A percentile compares a stretch with the other conserved stretches of the same genome.
These are phyloP conservation scores for Mycosarcoma mackinlayi DNA, from an alignment of 1,284 basidiomycete genomes.

Conservation along the genomic window DNA sequence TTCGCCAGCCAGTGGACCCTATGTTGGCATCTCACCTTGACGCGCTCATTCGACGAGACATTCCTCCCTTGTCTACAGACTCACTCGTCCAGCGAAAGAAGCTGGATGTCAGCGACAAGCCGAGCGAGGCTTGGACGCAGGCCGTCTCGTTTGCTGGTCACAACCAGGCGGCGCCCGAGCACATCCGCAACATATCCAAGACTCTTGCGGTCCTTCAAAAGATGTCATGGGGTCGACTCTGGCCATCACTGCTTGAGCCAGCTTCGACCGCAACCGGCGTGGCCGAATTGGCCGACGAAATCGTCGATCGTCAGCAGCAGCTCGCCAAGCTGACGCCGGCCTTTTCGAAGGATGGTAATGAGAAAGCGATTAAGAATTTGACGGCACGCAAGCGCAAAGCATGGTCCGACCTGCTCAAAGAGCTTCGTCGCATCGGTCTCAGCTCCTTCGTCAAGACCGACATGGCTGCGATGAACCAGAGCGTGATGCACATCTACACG, in stretches of 20 bases:
- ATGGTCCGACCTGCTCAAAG: conserved; percentile 89
- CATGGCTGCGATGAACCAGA: conserved; percentile 75
- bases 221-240: conserved; percentile 35
- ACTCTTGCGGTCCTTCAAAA: conserved; percentile 47
- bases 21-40: conserved; percentile 53
- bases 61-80: conserved; percentile 33
- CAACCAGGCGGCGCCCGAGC: conserved; percentile 30
- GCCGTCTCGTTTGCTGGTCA: conserved; percentile 16
- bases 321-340: conserved; percentile 70
- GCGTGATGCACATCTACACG: conserved; percentile 78
- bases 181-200: conserved; percentile 47
- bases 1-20: conserved; percentile 78
- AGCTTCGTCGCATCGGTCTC: conserved; percentile 84
- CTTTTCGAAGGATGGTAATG: conserved; percentile 68
- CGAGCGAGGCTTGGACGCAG: conserved; percentile 25
- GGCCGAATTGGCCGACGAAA: conserved; percentile 78
- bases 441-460: conserved; percentile 72
- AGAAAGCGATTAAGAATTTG: conserved; percentile 81
- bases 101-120: conserved; percentile 7
- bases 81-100: conserved; percentile 10
- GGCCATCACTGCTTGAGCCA: conserved; percentile 36
- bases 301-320: conserved; percentile 77
- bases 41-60: conserved; percentile 40
- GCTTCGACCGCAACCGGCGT: conserved; percentile 64
- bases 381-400: conserved; percentile 86